Evolutionary conservation across 192 early-diverging fungal genomes (phyloP), one percentile per base, ranked within the genome.

Genomic region (Rhizophagus sp.): DNA sequence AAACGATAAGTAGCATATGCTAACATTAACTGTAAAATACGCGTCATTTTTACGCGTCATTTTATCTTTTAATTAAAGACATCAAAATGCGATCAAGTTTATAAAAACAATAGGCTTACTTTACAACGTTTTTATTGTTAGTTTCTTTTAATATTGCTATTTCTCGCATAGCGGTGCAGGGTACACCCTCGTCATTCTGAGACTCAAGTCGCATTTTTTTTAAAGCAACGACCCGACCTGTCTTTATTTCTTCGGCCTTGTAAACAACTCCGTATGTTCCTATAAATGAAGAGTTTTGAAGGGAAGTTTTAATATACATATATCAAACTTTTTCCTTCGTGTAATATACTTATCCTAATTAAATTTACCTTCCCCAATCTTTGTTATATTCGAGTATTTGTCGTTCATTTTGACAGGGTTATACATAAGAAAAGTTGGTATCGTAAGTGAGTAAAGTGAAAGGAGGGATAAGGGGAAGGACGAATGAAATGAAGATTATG

Each of bases 251-350:
- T n/a, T 86, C 83, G 44, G 91, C 93, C 81, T 93, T 94, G 84
- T 91, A 96, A 11, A 96, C 95, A 57, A 94, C 89, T 34, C 95
- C 95, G 41, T 94, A 96, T 27, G 94, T 95, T 62, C 95, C 93
- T 84, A 93, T 91, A 67, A 75, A 75, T 9, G 13, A 39, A 34
- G 36, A 36, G 9, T 36, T 36, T 13, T 24, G 13, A 75, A 75
- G 19, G 33, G n/a, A 17, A 63, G 27, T 39, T 12, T 5, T 4
- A 49, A 30, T 12, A 33, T 27, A 9, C 19, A 24, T 17, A 57
- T 7, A 73, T 57, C 7, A 19, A 11, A 33, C 17, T 61, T 17
- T 52, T 24, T 19, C 49, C 9, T 36, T 36, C 30, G 73, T 50
- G 8, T 61, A 25, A 50, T n/a, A 27, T 49, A 9, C 24, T 27